Evolutionary conservation across 345 rosid species (phyloP), one percentile per base, ranked within the genome.

Genomic region (Euphorbia peplus): DNA sequence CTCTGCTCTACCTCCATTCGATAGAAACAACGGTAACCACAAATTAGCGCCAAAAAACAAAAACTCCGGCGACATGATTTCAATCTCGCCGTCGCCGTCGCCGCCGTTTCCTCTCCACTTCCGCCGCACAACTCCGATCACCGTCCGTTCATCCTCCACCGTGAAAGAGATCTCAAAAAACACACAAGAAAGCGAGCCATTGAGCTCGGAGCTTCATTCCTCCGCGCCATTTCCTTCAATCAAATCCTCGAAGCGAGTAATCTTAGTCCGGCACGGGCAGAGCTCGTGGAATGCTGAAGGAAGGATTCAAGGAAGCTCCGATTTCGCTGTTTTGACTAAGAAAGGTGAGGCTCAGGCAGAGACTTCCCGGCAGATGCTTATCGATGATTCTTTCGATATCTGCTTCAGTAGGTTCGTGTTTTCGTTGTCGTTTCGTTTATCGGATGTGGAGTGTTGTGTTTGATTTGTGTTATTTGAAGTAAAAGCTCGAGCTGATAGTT

Each of bases 241-340:
- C 30, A 76, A 73, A 70, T 83, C 66, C 37, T 83, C 90, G 68
- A 93, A 93, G 85, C 73, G 97, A 65, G 96, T 91, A 75, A 88
- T 91, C 29, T 82, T 93, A 61, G 98, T 93, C 67, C 86, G 96
- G 82, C 98, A 93, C 71, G 96, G 98, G 14, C 95, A 91, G 90
- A 93, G 97, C 88, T 88, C 96, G 60, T 91, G 98, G 97, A 91
- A 91, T 14, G 91, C 76, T 75, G 96, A 91, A 73, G 98, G 97
- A 0, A 71, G 96, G 78, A 93, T 93, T 70, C 98, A 93, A 83
- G 98, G 98, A 9, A 89, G 97, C 83, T 93, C 98, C 25, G 68
- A 93, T 74, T 89, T 86, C 81, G 80, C 98, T 22, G 83, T 88
- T 69, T 82, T 91, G 76, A 91, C 98, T 13, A 79, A 78, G 81